These are phyloP conservation scores for Lactifluus piperatus DNA, from an alignment of 768 basidiomycete species.

Conservation along the genomic window DNA sequence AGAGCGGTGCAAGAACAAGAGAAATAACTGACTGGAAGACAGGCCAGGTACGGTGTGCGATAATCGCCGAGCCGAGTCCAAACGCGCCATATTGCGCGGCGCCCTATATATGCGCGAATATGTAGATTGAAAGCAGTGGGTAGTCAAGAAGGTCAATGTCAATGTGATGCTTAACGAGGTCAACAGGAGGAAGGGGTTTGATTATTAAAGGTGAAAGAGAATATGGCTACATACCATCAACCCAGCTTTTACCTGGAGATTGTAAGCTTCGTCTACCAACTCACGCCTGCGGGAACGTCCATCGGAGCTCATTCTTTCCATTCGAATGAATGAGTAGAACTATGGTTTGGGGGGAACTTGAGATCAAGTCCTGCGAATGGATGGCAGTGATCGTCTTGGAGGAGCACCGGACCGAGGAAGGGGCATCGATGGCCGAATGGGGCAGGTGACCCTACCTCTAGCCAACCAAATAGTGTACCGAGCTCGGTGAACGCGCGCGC, in stretches of 20 bases:
- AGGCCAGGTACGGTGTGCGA: slow-evolving; percentile 65
- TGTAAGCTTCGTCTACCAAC: slow-evolving; percentile 50
- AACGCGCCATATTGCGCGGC: slow-evolving; percentile 43
- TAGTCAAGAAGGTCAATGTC: too few relatives aligned
- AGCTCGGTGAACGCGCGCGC: too few relatives aligned
- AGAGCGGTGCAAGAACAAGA: too few relatives aligned
- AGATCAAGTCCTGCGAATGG: not conserved
- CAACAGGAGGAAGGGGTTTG: not conserved
- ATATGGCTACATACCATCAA: slow-evolving; percentile 19
- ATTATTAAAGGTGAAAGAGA: not conserved
- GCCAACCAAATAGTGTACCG: too few relatives aligned
- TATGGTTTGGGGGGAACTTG: not conserved
- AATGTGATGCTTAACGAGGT: not conserved
- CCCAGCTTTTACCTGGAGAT: slow-evolving; percentile 50
- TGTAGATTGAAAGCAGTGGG: not conserved
- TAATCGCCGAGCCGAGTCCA: slow-evolving; percentile 50
- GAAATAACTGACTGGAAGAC: slow-evolving; percentile 47
- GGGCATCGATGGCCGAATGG: slow-evolving; percentile 20
- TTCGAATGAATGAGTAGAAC: not conserved
- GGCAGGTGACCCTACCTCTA: too few relatives aligned
- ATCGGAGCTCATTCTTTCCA: not conserved
- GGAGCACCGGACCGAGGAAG: slow-evolving; percentile 10
- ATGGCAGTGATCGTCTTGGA: not conserved
- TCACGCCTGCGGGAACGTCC: slow-evolving; percentile 36
- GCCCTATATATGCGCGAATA: slow-evolving; percentile 33